A percentile compares a stretch with the other conserved stretches of the same genome.
These are phyloP conservation scores for Eucalyptus albens DNA, from an alignment of 345 rosid genomes.

Conservation along the genomic window DNA sequence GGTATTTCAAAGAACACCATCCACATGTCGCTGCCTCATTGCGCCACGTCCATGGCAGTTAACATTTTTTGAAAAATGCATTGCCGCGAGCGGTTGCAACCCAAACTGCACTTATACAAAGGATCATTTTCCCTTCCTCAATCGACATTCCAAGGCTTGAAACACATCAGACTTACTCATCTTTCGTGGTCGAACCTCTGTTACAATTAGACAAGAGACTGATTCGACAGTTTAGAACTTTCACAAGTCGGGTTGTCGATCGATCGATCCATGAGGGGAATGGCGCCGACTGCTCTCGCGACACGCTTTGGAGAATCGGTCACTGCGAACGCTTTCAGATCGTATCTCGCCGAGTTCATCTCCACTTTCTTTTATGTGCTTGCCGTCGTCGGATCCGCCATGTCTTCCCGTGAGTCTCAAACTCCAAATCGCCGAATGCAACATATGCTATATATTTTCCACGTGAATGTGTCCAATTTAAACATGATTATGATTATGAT, in stretches of 20 bases:
- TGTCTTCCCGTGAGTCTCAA: slow-evolving; percentile 52
- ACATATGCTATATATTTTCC: neutral
- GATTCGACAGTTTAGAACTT: neutral
- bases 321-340: slow-evolving; percentile 40
- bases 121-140: neutral
- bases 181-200: neutral
- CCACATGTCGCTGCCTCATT: neutral
- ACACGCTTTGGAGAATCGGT: slow-evolving; percentile 34
- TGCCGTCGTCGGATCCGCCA: slow-evolving; percentile 73
- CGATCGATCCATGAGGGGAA: neutral
- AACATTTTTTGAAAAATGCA: neutral
- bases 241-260: neutral
- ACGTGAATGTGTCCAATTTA: neutral
- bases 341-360: slow-evolving; percentile 82
- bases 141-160: neutral
- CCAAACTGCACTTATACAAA: neutral
- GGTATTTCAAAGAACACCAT: neutral
- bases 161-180: neutral
- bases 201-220: neutral
- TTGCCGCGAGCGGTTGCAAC: neutral
- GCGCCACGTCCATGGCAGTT: neutral
- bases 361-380: slow-evolving; percentile 84
- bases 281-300: slow-evolving; percentile 35
- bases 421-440: too few species aligned
- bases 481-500: neutral